Base-by-base conservation (phyloP, 129 eudicot genomes). In the Centaurea solstitialis region DNA sequence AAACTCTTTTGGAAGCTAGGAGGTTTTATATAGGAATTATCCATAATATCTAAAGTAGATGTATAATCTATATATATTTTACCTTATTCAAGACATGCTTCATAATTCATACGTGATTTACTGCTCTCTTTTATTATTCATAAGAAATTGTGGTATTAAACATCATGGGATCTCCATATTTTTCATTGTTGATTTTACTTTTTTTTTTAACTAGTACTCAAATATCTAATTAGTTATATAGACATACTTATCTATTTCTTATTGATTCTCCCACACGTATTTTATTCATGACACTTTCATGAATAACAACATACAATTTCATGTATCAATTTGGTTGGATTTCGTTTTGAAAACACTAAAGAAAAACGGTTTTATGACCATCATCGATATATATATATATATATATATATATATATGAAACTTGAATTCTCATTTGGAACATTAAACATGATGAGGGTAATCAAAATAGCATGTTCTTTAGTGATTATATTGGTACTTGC, bases 221-320 rank as follows among this genome's bases (percentile, higher is more conserved):
- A 26, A 26, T 26, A 26, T 26, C 30, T 26, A 1, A 26, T 26
- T 26, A 26, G 30, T 26, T 26, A 26, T 26, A 26, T 26, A 26
- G 30, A 26, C 30, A 26, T 26, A 26, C 65, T 53, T 78, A 64
- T 77, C 40, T 39, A 40, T 40, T 28, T 66, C 30, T 10, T 22
- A 21, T 40, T 45, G 1, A 40, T 22, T 7, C 66, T 64, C 20
- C 74, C 74, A 68, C 35, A 78, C 67, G 68, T 70, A 78, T 78
- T 26, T 62, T 18, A 45, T 78, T 77, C 82, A 79, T 78, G 75
- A 68, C 3, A 69, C 50, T 33, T 79, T 2, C 23, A 59, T 76
- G 47, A 69, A 68, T 30, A 13, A 26, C 68, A 40, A 28, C 26
- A 33, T 33, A 26, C 24, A 2, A 26, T 50, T 12, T 20, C 2